These are phyloP conservation scores for Trypanosomatidae sp. DNA, from an alignment of 208 protist species.

Conservation along the genomic window DNA sequence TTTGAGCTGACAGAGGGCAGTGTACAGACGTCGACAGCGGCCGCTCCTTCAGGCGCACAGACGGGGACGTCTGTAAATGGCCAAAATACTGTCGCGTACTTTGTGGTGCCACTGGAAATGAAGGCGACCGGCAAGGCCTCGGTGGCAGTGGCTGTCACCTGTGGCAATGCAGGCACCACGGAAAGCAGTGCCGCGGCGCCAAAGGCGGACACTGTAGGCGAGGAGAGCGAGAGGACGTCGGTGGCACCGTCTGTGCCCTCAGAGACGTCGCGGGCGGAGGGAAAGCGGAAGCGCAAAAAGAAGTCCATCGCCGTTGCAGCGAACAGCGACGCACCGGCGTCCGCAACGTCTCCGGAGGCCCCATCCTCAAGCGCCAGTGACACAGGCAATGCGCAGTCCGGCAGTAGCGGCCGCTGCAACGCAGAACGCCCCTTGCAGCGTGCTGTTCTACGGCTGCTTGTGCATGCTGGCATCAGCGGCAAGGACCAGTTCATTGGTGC, in stretches of 20 bases:
- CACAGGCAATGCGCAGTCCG: background rate
- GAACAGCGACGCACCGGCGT: background rate
- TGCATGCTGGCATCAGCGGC: conserved; percentile 12
- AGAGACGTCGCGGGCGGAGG: conserved; percentile 1
- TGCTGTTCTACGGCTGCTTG: conserved; percentile 21
- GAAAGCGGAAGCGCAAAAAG: conserved; percentile 21
- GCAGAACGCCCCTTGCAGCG: conserved; percentile 12
- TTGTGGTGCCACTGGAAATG: conserved; percentile 24
- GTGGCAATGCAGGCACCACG: background rate
- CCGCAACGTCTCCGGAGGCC: background rate
- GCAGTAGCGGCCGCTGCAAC: background rate
- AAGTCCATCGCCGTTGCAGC: conserved; percentile 4
- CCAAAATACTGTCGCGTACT: conserved; percentile 5
- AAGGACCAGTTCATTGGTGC: conserved; percentile 5
- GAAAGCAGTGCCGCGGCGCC: background rate
- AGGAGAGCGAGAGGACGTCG: background rate
- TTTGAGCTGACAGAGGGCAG: background rate
- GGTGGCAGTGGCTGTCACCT: background rate
- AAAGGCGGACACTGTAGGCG: background rate
- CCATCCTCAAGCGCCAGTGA: background rate
- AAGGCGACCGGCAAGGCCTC: conserved; percentile 11
- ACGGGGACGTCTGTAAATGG: no score
- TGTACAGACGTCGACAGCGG: background rate
- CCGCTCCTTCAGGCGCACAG: background rate
- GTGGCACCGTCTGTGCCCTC: background rate